These are phyloP conservation scores for Megacollybia marginata DNA, from an alignment of 768 basidiomycete genomes.

Conservation along the genomic window DNA sequence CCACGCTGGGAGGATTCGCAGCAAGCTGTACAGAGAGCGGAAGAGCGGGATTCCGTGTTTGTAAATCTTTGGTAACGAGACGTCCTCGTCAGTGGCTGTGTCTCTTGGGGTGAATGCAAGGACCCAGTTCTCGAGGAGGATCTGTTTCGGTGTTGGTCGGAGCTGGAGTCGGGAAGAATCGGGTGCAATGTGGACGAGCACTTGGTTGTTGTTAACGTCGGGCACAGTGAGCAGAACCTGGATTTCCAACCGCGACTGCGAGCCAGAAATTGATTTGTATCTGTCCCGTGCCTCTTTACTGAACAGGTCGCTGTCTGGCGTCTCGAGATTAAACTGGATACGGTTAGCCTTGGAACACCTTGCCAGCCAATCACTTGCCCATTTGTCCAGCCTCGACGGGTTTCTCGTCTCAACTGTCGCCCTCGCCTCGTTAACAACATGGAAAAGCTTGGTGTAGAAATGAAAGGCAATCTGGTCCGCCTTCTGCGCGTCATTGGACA, in stretches of 20 bases:
- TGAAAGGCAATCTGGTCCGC: constrained; percentile 53
- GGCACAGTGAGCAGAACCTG: constrained; percentile 68
- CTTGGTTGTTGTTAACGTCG: constrained; percentile 61
- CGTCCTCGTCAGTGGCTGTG: not conserved
- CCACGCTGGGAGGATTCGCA: constrained; percentile 74
- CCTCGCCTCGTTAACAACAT: constrained; percentile 45
- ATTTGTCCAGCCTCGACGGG: not conserved
- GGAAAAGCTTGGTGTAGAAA: constrained; percentile 47
- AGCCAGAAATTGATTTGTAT: constrained; percentile 44
- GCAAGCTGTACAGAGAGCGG: constrained; percentile 65
- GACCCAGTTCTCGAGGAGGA: constrained; percentile 69
- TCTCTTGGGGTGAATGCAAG: constrained; percentile 34
- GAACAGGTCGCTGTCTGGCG: constrained; percentile 64
- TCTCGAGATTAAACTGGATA: constrained; percentile 74
- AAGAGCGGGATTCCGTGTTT: constrained; percentile 81
- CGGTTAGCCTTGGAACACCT: too few relatives aligned
- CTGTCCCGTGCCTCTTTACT: constrained; percentile 51
- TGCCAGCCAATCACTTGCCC: too few relatives aligned
- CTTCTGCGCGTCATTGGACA: constrained; percentile 25
- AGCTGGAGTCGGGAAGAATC: constrained; percentile 49
- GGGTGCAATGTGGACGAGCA: constrained; percentile 58
- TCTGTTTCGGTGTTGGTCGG: constrained; percentile 51
- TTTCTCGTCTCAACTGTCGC: constrained; percentile 22
- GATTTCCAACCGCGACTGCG: constrained; percentile 35
- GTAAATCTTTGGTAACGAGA: constrained; percentile 59